Conservation (phyloP, 176 grass and related monocot genomes). For the Puya raimondii region DNA sequence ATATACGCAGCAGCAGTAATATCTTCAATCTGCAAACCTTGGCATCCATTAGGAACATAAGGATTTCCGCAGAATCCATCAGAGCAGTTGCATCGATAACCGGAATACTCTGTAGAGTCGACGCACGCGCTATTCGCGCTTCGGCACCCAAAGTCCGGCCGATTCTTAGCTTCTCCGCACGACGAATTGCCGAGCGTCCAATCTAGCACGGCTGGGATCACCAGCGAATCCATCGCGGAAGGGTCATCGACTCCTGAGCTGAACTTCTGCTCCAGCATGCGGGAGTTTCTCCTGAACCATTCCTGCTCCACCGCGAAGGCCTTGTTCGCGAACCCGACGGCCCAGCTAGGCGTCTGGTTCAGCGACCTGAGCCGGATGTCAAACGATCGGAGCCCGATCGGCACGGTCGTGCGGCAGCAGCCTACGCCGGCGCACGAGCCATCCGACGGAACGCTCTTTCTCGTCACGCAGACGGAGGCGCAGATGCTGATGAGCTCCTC, state of each 20-base stretch:
- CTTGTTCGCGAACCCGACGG: neutral
- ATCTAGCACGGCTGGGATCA: constrained; percentile 11
- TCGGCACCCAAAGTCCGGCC: constrained; percentile 1
- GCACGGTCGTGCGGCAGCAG: neutral
- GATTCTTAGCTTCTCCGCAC: neutral
- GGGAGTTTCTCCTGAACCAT: constrained; percentile 7
- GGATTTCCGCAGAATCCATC: constrained; percentile 24
- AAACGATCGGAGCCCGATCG: neutral
- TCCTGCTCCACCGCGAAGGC: constrained; percentile 19
- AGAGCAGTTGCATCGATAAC: constrained; percentile 16
- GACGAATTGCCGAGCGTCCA: constrained; percentile 6
- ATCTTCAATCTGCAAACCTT: constrained; percentile 9
- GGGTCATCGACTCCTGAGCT: neutral
- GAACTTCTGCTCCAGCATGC: neutral
- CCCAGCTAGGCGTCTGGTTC: neutral
- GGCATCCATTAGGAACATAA: constrained; percentile 19
- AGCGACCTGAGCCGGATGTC: neutral
- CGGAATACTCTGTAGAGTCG: neutral
- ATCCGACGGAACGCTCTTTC: neutral
- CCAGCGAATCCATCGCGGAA: neutral
- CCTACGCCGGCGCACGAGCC: neutral
- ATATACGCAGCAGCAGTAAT: neutral
- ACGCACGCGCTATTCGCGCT: constrained; percentile 10
- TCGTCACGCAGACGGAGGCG: neutral
- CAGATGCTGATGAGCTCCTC: neutral